A percentile compares a stretch with the other conserved stretches of the same genome.
phyloP scores from a whole-genome alignment of 352 stramenopile genomes.

The Elongisporangium prolatum region DNA sequence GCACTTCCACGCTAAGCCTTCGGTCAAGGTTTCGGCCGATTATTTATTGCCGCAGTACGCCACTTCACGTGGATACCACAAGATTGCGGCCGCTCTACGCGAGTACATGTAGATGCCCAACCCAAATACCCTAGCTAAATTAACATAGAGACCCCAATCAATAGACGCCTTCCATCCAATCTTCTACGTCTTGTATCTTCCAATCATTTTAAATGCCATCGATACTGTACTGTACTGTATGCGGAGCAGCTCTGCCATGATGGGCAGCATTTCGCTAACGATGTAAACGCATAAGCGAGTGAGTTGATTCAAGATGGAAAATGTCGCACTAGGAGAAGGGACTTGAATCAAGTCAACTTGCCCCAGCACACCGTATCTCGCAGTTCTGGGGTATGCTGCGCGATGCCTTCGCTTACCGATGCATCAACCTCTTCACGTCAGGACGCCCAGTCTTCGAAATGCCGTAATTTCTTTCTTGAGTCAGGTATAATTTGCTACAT shows the following conservation, averaged over 20 bases:
- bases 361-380: too few relatives aligned
- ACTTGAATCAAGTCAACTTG: too few relatives aligned
- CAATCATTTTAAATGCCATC: neutral
- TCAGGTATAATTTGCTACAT: too few relatives aligned
- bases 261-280: neutral
- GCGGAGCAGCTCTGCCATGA: neutral
- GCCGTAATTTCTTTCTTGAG: too few relatives aligned
- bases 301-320: neutral
- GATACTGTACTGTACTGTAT: too few relatives aligned
- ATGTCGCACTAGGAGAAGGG: neutral
- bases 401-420: too few relatives aligned
- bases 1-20: conserved; percentile 41
- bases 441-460: too few relatives aligned
- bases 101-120: conserved; percentile 42
- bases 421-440: too few relatives aligned
- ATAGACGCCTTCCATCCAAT: neutral
- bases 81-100: conserved; percentile 34
- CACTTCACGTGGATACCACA: conserved; percentile 28
- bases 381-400: too few relatives aligned
- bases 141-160: neutral
- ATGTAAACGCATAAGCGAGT: neutral
- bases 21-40: conserved; percentile 39
- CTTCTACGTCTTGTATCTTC: neutral
- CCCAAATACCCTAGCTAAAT: neutral
- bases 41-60: conserved; percentile 45